Conservation (phyloP, 2,329 filamentous ascomycete genomes). For the Fusarium abutilonis region DNA sequence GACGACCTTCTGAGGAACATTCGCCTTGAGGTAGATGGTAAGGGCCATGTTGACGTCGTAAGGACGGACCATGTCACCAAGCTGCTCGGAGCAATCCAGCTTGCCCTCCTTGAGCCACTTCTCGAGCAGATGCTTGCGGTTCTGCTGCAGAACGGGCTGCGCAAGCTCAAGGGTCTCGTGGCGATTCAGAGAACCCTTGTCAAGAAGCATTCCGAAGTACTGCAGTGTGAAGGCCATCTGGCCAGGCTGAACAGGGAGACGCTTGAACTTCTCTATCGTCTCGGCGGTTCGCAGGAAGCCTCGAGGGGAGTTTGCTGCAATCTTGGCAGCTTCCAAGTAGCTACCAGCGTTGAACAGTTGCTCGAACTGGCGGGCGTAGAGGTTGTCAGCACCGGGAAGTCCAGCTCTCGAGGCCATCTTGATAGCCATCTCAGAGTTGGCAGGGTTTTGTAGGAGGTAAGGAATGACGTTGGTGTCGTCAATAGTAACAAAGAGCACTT, state of each 20-base stretch:
- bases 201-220: slow-evolving; percentile 96
- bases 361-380: slow-evolving; percentile 94
- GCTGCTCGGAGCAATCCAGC: slow-evolving; percentile 93
- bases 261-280: slow-evolving; percentile 97
- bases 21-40: slow-evolving; percentile 88
- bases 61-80: slow-evolving; percentile 91
- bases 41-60: slow-evolving; percentile 91
- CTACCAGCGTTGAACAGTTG: slow-evolving; percentile 82
- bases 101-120: slow-evolving; percentile 99
- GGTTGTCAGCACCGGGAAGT: slow-evolving; percentile 90
- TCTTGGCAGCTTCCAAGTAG: slow-evolving; percentile 90
- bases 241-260: slow-evolving; percentile 78
- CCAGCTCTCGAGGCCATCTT: slow-evolving; percentile 96
- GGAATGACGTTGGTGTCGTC: slow-evolving; percentile 92
- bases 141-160: slow-evolving; percentile 89
- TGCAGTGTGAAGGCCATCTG: slow-evolving; percentile 95
- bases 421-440: slow-evolving; percentile 91
- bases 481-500: slow-evolving; percentile 92
- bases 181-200: slow-evolving; percentile 92
- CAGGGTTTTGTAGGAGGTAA: slow-evolving; percentile 95
- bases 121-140: slow-evolving; percentile 93
- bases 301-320: slow-evolving; percentile 94
- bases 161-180: slow-evolving; percentile 95
- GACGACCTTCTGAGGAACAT: slow-evolving; percentile 91
- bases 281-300: slow-evolving; percentile 94